Conservation (phyloP, 2,329 filamentous ascomycete species). For the Pseudogymnoascus sp. region DNA sequence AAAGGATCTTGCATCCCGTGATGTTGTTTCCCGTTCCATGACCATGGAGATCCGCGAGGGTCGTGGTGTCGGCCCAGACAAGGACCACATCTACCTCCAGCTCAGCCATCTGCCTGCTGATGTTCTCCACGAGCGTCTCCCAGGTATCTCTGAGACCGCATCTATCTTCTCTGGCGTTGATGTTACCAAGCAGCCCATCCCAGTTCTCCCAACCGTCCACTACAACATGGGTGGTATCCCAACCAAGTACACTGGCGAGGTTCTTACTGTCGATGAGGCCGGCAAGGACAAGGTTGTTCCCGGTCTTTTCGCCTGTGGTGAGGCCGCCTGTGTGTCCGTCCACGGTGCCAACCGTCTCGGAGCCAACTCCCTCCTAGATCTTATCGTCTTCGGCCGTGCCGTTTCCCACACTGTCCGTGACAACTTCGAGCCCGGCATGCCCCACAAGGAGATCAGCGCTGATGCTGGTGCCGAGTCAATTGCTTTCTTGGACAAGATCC, state of each 20-base stretch:
- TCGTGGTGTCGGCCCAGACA: constrained; percentile 90
- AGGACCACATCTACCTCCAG: constrained; percentile 98
- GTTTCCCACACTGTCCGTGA: constrained; percentile 96
- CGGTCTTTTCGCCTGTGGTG: constrained; percentile 91
- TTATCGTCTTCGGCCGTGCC: constrained; percentile 95
- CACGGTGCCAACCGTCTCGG: constrained; percentile 97
- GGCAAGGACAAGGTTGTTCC: constrained; percentile 91
- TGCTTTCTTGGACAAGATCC: constrained; percentile 73
- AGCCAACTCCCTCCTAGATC: constrained; percentile 94
- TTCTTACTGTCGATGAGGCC: constrained; percentile 74
- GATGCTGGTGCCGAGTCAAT: constrained; percentile 88
- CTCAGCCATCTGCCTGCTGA: constrained; percentile 90
- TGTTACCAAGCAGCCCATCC: constrained; percentile 93
- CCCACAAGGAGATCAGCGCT: constrained; percentile 69
- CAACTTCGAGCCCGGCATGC: constrained; percentile 76
- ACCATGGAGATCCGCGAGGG: constrained; percentile 97
- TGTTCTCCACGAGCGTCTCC: constrained; percentile 89
- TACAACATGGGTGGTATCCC: constrained; percentile 99
- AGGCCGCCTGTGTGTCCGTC: constrained; percentile 94
- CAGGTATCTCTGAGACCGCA: constrained; percentile 96
- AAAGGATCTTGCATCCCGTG: constrained; percentile 93
- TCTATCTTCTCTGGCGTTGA: constrained; percentile 97
- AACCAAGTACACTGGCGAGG: constrained; percentile 94
- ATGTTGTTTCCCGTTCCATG: constrained; percentile 96
- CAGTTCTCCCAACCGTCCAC: constrained; percentile 91